phyloP scores from a whole-genome alignment of 257 asterid genomes.

The Solanum appendiculatum region DNA sequence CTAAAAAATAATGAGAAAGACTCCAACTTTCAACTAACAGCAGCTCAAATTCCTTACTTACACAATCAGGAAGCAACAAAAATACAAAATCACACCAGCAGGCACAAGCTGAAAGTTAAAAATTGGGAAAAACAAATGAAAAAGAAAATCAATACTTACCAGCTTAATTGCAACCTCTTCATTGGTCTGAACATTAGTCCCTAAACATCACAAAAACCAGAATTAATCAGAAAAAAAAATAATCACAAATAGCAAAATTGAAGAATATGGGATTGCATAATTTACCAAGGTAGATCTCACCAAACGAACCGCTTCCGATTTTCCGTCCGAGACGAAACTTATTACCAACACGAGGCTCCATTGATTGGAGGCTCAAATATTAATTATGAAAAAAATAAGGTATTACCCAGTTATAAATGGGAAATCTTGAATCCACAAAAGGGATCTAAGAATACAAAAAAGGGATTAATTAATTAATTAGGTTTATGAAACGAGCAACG shows the following conservation, averaged over 20 bases:
- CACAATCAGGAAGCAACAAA: background rate
- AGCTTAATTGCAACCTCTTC: conserved; percentile 91
- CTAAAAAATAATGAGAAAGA: background rate
- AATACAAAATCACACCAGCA: background rate
- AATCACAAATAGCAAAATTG: background rate
- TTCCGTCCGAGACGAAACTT: conserved; percentile 79
- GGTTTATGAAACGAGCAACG: background rate
- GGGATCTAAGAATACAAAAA: background rate
- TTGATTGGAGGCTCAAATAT: conserved; percentile 4
- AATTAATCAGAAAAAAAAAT: background rate
- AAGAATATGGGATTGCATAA: background rate
- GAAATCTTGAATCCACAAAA: background rate
- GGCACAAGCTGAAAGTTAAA: background rate
- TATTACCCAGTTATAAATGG: background rate
- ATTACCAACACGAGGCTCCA: conserved; percentile 92
- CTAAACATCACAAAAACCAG: conserved; percentile 16
- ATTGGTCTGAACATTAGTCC: conserved; percentile 71
- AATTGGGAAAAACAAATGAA: background rate
- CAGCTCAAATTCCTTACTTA: background rate
- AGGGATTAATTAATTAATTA: background rate
- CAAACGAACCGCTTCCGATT: conserved; percentile 88
- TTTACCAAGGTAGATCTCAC: conserved; percentile 84
- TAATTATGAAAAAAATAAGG: background rate
- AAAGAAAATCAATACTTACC: conserved; percentile 26
- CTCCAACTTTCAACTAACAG: background rate